These are phyloP conservation scores for Aphanomyces invadans DNA, from an alignment of 352 stramenopile genomes.

Conservation along the genomic window DNA sequence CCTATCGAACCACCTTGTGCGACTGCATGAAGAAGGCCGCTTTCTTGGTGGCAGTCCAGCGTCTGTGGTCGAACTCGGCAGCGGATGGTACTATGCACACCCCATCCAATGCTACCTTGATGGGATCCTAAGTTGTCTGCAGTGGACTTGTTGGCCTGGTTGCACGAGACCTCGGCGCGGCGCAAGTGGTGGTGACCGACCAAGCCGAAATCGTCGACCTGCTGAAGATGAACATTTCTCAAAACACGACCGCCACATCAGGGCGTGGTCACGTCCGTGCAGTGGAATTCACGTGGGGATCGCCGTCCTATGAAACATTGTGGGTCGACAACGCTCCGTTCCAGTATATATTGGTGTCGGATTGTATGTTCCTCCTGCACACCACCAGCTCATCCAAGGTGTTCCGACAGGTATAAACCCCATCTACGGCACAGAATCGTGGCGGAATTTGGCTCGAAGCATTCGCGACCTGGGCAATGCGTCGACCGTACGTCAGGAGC, in stretches of 20 bases:
- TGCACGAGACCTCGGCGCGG: constrained; percentile 45
- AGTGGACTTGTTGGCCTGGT: constrained; percentile 59
- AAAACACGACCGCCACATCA: constrained; percentile 45
- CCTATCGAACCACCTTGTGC: constrained; percentile 49
- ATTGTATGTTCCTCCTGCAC: constrained; percentile 42
- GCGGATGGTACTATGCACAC: constrained; percentile 51
- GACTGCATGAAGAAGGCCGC: constrained; percentile 27
- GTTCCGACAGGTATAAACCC: constrained; percentile 56
- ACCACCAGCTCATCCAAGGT: neutral
- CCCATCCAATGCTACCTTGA: neutral
- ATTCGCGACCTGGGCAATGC: constrained; percentile 48
- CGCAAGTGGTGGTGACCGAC: constrained; percentile 60
- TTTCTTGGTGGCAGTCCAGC: constrained; percentile 26
- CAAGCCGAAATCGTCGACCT: constrained; percentile 60
- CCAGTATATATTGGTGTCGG: constrained; percentile 66
- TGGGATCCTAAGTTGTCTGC: neutral
- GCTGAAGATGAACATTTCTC: constrained; percentile 44
- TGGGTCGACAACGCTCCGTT: constrained; percentile 31
- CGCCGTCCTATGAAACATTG: constrained; percentile 21
- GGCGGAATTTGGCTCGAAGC: constrained; percentile 60
- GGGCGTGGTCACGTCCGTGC: constrained; percentile 33
- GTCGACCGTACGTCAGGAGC: constrained; percentile 27
- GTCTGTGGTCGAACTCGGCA: constrained; percentile 67
- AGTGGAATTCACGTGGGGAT: constrained; percentile 59
- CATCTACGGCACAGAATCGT: constrained; percentile 75